Base-by-base conservation (phyloP, 1,284 basidiomycete genomes). In the Taiwanofungus camphoratus region DNA sequence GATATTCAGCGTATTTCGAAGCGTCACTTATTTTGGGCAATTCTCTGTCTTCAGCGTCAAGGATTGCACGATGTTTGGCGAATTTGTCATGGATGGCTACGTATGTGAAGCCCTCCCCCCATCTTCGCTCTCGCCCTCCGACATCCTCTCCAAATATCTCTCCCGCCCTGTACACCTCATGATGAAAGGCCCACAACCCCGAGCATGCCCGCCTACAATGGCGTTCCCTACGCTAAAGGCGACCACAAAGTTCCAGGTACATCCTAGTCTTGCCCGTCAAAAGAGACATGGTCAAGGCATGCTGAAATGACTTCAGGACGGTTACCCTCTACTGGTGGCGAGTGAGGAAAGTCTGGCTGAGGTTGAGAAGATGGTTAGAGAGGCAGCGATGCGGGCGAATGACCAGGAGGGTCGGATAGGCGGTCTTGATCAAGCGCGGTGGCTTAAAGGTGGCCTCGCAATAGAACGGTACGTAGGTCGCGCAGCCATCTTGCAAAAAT, bases 251-350 rank as follows among this genome's bases (percentile, higher is more conserved):
- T 88, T 77, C 59, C 85, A 87, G 55, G 84, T 53, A 18, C 21
- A 38, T 44, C 21, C n/a, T 22, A n/a, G n/a, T 44, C 26, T 16
- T 5, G 9, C 18, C 5, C 11, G 4, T 15, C 19, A 22, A 43
- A 24, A 22, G 13, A 22, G n/a, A 21, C 27, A 13, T 69, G 44
- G n/a, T n/a, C n/a, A n/a, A n/a, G n/a, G n/a, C n/a, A n/a, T n/a
- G n/a, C n/a, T n/a, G n/a, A n/a, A n/a, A n/a, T n/a, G n/a, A n/a
- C n/a, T n/a, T n/a, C 80, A 87, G 58, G 86, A 89, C 53, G 79
- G 74, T 39, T 88, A 77, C 55, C 85, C 86, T 0, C 56, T 88
- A 40, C 62, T 86, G 26, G 53, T 87, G 8, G 65, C 81, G 15
- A 81, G 79, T 26, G 73, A 78, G 54, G 85, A 87, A 63, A 84